These are phyloP conservation scores for Phialocephala sp. DNA, from an alignment of 2,329 filamentous ascomycete genomes.

Conservation along the genomic window DNA sequence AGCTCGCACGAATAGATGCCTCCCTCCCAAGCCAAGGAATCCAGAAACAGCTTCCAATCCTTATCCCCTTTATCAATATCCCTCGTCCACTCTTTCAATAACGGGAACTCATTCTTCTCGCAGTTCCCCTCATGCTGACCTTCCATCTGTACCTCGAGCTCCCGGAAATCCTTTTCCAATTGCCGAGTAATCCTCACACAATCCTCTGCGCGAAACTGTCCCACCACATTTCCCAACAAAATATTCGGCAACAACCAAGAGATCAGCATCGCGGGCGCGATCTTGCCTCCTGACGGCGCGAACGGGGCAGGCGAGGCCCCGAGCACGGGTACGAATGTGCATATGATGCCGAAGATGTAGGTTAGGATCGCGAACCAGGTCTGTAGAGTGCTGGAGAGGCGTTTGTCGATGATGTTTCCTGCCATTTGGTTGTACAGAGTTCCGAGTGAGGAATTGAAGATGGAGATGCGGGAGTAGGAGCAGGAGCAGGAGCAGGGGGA, in stretches of 20 bases:
- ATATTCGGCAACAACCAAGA: slow-evolving; percentile 10
- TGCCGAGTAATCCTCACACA: background rate
- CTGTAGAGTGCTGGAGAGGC: background rate
- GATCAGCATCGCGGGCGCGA: slow-evolving; percentile 8
- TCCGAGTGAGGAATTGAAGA: background rate
- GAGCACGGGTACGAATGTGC: background rate
- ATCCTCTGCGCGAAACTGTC: background rate
- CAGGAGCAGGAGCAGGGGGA: background rate
- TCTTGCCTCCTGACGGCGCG: background rate
- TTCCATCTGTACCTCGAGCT: background rate
- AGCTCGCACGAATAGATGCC: background rate
- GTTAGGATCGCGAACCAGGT: slow-evolving; percentile 5
- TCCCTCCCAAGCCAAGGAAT: background rate
- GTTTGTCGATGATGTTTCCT: background rate
- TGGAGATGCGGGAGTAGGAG: background rate
- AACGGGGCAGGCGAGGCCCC: background rate
- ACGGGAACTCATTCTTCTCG: background rate
- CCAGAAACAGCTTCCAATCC: background rate
- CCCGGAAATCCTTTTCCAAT: background rate
- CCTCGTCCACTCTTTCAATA: background rate
- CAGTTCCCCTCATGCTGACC: background rate
- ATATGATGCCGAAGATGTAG: slow-evolving; percentile 12
- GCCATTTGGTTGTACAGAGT: background rate
- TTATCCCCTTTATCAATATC: background rate
- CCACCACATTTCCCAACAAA: background rate